Evolutionary conservation across 257 asterid species (phyloP), one percentile per base, ranked within the genome.

Genomic region (Plantago ovata): DNA sequence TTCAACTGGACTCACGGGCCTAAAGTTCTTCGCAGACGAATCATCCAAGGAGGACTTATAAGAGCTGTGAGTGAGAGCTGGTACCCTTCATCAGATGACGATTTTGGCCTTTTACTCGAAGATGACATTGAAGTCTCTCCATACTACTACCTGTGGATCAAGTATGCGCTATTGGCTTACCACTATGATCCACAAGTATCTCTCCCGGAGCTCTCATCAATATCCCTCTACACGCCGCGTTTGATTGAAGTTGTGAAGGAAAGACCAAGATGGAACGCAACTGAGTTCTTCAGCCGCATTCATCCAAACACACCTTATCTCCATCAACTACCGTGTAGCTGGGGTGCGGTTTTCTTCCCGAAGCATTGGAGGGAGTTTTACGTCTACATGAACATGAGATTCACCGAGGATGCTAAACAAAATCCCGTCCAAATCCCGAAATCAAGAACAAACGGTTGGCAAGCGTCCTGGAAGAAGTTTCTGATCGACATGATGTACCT

Each of bases 401-500:
- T 84, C 74, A 89, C 98, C 0, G 82, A 82, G 63, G 83, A 92
- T 10, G 81, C 98, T 0, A 89, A 92, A 73, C 67, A 84, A 24
- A 92, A 89, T 38, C 98, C 98, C 0, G 97, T 92, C 48, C 98
- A 92, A 36, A 92, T 92, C 28, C 96, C 98, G 0, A 88, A 88
- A 20, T 93, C 98, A 32, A 82, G 98, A 67, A 93, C 98, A 3
- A 93, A 88, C 12, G 98, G 98, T 0, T 92, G 98, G 98, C 98
- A 92, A 47, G 98, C 98, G 3, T 92, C 98, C 0, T 89, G 98
- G 98, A 93, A 89, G 83, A 93, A 93, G 74, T 89, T 93, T 52
- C 58, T 93, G 50, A 89, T 93, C 0, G 96, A 93, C 41, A 89
- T 93, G 97, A 93, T 93, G 98, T 93, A 89, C 46, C 60, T 93